phyloP scores from a whole-genome alignment of 495 filamentous ascomycete species.

The Cercophora sp. region DNA sequence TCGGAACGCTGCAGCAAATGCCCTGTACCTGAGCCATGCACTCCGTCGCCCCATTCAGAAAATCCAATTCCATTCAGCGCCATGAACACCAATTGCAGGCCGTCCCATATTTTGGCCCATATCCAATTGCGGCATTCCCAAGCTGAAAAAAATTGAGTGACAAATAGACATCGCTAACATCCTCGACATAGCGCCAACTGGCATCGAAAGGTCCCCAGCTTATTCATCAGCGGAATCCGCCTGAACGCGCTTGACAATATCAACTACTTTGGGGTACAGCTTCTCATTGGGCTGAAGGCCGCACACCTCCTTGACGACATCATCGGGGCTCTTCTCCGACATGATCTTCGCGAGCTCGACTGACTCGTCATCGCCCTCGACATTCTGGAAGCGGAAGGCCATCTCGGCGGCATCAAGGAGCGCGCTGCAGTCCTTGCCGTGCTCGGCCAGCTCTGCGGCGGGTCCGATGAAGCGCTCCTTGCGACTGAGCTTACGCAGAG shows the following conservation, averaged over 20 bases:
- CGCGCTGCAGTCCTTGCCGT: slow-evolving; percentile 62
- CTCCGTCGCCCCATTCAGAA: too few species aligned
- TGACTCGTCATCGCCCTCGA: slow-evolving; percentile 84
- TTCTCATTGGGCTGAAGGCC: slow-evolving; percentile 68
- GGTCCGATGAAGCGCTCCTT: slow-evolving; percentile 96
- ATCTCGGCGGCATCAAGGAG: slow-evolving; percentile 76
- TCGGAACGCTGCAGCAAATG: too few species aligned
- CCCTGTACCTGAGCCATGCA: too few species aligned
- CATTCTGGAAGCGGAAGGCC: slow-evolving; percentile 89
- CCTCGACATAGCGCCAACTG: background rate
- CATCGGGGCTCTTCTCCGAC: slow-evolving; percentile 61
- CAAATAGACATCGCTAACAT: too few species aligned
- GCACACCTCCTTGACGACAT: slow-evolving; percentile 66
- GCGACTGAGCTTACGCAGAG: slow-evolving; percentile 83
- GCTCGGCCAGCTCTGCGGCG: slow-evolving; percentile 76
- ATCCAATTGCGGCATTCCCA: too few species aligned
- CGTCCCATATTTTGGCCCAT: too few species aligned
- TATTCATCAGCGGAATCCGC: slow-evolving; percentile 42
- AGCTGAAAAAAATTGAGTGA: too few species aligned
- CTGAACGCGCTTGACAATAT: slow-evolving; percentile 78
- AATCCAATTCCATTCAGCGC: too few species aligned
- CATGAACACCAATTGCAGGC: too few species aligned
- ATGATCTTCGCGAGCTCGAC: slow-evolving; percentile 77
- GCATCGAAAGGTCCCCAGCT: background rate
- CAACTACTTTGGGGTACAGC: slow-evolving; percentile 65